Conservation (phyloP, 2,329 filamentous ascomycete genomes). For the Ophiosphaerella korrae region DNA sequence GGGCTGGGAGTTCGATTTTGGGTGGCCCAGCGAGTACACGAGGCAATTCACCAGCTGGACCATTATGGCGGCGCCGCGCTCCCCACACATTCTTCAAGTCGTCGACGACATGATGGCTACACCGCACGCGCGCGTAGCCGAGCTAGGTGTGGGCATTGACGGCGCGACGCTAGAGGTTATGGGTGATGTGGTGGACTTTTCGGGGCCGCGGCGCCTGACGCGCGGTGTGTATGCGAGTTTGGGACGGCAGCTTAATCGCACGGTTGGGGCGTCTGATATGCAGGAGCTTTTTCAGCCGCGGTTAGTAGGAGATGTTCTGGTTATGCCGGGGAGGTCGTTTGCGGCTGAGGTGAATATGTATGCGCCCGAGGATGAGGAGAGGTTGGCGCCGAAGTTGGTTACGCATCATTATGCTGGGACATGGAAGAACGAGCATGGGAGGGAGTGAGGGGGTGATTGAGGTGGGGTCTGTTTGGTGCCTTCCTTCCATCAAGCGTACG, state of each 20-base stretch:
- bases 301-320: slow-evolving; percentile 34
- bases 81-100: slow-evolving; percentile 29
- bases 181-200: slow-evolving; percentile 37
- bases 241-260: slow-evolving; percentile 13
- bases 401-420: slow-evolving; percentile 26
- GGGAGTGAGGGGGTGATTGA: slow-evolving; percentile 6
- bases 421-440: slow-evolving; percentile 27
- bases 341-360: slow-evolving; percentile 20
- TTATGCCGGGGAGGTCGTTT: slow-evolving; percentile 25
- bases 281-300: slow-evolving; percentile 29
- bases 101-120: slow-evolving; percentile 34
- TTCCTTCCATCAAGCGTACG: too few species aligned
- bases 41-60: slow-evolving; percentile 40
- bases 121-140: slow-evolving; percentile 12
- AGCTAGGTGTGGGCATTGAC: slow-evolving; percentile 18
- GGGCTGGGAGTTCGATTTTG: slow-evolving; percentile 48
- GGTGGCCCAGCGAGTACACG: slow-evolving; percentile 20
- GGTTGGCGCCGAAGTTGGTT: slow-evolving; percentile 14
- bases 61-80: slow-evolving; percentile 33
- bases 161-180: slow-evolving; percentile 25
- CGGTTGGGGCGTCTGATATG: slow-evolving; percentile 20
- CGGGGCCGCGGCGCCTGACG: slow-evolving; percentile 35
- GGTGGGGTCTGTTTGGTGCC: neutral
- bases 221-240: slow-evolving; percentile 31
- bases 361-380: slow-evolving; percentile 4